A percentile compares a stretch with the other conserved stretches of the same genome.
These are phyloP conservation scores for Starmera pachycereana DNA, from an alignment of 805 yeast genomes.

Conservation along the genomic window DNA sequence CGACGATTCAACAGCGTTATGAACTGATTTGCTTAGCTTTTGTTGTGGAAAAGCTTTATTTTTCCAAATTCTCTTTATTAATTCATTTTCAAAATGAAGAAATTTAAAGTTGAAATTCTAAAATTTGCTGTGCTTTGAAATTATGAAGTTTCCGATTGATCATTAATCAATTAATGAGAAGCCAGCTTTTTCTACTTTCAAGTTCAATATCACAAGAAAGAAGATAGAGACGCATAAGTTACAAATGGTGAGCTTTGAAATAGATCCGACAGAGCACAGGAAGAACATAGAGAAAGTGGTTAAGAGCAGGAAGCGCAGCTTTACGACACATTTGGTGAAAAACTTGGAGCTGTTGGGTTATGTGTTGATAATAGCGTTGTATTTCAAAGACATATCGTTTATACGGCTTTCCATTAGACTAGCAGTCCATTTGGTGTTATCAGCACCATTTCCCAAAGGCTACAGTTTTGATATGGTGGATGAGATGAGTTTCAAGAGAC, in stretches of 20 bases:
- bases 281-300: slow-evolving; percentile 10
- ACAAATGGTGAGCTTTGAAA: slow-evolving; percentile 4
- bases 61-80: neutral
- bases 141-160: no score
- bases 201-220: no score
- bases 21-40: no score
- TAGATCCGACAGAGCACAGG: slow-evolving; percentile 4
- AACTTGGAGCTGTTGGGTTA: slow-evolving; percentile 12
- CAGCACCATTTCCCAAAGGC: slow-evolving; percentile 31
- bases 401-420: slow-evolving; percentile 22
- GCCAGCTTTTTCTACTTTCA: no score
- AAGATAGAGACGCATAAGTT: no score
- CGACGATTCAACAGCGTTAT: no score
- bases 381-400: slow-evolving; percentile 15
- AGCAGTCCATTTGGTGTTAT: slow-evolving; percentile 26
- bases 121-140: no score
- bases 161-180: no score
- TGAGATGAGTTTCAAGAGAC: slow-evolving; percentile 6
- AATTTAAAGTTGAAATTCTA: no score
- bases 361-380: slow-evolving; percentile 13
- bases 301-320: slow-evolving; percentile 12
- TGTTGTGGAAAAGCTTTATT: no score
- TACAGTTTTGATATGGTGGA: slow-evolving; percentile 15
- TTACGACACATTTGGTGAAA: slow-evolving; percentile 6
- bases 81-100: no score